phyloP scores from a whole-genome alignment of 202 grass and related monocot genomes.

The Carex sylvatica region DNA sequence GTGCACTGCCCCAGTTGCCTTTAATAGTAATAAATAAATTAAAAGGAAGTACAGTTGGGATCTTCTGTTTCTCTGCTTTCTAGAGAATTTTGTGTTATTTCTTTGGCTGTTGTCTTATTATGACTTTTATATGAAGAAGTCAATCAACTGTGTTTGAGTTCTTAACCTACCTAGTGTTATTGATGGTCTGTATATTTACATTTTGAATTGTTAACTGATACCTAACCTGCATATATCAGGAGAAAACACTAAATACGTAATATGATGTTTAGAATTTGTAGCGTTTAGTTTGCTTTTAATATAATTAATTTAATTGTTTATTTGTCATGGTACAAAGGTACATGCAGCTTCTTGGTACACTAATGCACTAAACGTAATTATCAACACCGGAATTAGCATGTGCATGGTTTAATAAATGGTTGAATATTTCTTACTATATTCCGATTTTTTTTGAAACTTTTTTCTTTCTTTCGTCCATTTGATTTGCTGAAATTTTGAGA shows the following conservation, averaged over 20 bases:
- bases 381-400: too few relatives aligned
- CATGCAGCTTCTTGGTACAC: too few relatives aligned
- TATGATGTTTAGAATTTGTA: not conserved
- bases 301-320: not conserved
- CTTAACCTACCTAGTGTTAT: not conserved
- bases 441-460: not conserved
- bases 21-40: constrained; percentile 14
- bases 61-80: constrained; percentile 5
- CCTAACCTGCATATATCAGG: not conserved
- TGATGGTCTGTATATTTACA: not conserved
- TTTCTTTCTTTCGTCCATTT: too few relatives aligned
- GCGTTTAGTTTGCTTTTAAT: not conserved
- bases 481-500: not conserved
- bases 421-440: not conserved
- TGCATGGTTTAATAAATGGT: not conserved
- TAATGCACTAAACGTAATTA: too few relatives aligned
- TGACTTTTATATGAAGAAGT: not conserved
- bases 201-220: not conserved
- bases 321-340: not conserved
- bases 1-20: not conserved
- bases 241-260: not conserved
- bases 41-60: not conserved
- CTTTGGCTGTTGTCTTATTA: not conserved
- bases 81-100: too few relatives aligned
- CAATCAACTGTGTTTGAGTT: not conserved